Conservation (phyloP, 495 filamentous ascomycete genomes). For the Rhypophila decipiens region DNA sequence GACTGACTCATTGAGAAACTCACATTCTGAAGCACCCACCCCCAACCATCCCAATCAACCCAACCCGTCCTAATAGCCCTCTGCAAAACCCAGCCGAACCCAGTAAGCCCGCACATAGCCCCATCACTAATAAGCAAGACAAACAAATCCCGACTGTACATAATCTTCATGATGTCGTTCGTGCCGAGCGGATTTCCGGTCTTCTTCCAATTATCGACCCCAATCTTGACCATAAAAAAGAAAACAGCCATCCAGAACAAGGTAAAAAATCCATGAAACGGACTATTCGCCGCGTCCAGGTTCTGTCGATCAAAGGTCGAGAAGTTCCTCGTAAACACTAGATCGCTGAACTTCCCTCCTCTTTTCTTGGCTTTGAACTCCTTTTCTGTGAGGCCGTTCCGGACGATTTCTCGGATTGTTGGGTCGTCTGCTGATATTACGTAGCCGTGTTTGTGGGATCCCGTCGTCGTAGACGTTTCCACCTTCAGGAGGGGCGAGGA, state of each 20-base stretch:
- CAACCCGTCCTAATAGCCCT: constrained; percentile 44
- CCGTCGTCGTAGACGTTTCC: too few species aligned
- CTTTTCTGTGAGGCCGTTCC: not conserved
- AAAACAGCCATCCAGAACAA: constrained; percentile 66
- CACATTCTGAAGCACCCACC: constrained; percentile 65
- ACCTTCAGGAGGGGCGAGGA: too few species aligned
- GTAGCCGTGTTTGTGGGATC: too few species aligned
- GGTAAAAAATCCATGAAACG: constrained; percentile 71
- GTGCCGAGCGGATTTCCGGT: constrained; percentile 57
- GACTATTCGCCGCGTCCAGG: constrained; percentile 44
- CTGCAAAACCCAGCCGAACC: constrained; percentile 55
- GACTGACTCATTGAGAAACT: constrained; percentile 1
- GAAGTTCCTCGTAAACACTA: constrained; percentile 63
- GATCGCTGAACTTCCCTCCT: constrained; percentile 52
- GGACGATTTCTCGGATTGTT: too few species aligned
- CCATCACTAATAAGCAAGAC: constrained; percentile 61
- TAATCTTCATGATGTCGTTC: constrained; percentile 61
- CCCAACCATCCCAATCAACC: constrained; percentile 55
- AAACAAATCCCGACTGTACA: constrained; percentile 60
- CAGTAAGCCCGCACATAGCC: constrained; percentile 54
- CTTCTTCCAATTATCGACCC: constrained; percentile 55
- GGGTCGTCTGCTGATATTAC: too few species aligned
- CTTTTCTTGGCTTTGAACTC: not conserved
- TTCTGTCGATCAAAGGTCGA: constrained; percentile 67
- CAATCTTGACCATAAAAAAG: constrained; percentile 55